These are phyloP conservation scores for Phytophthora pistaciae DNA, from an alignment of 352 stramenopile genomes.

Conservation along the genomic window DNA sequence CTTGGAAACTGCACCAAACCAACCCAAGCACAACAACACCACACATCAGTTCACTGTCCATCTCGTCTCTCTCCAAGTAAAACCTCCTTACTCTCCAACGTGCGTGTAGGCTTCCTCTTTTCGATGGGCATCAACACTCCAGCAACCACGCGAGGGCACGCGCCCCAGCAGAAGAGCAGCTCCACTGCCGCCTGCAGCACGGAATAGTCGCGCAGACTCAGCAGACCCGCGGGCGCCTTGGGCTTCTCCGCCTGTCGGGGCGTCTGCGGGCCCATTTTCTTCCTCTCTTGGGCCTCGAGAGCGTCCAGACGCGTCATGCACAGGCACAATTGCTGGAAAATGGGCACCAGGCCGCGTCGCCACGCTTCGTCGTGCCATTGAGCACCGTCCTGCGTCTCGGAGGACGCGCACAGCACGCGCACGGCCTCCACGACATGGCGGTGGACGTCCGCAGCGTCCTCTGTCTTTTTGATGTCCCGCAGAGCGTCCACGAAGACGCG, in stretches of 20 bases:
- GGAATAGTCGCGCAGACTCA: slow-evolving; percentile 89
- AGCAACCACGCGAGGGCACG: slow-evolving; percentile 56
- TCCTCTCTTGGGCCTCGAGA: slow-evolving; percentile 38
- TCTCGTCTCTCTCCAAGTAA: background rate
- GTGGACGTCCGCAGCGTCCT: slow-evolving; percentile 16
- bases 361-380: slow-evolving; percentile 41
- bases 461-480: slow-evolving; percentile 53
- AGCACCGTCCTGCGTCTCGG: slow-evolving; percentile 4
- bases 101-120: slow-evolving; percentile 79
- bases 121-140: slow-evolving; percentile 68
- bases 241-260: slow-evolving; percentile 32
- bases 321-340: slow-evolving; percentile 48
- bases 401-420: slow-evolving; percentile 36
- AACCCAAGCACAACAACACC: background rate
- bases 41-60: background rate
- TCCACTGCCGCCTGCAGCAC: slow-evolving; percentile 83
- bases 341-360: slow-evolving; percentile 46
- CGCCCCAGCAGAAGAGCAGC: slow-evolving; percentile 77
- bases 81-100: slow-evolving; percentile 69
- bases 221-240: slow-evolving; percentile 64
- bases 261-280: slow-evolving; percentile 9
- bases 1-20: slow-evolving; percentile 53
- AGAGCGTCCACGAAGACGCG: slow-evolving; percentile 77
- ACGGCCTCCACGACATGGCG: slow-evolving; percentile 42
- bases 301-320: slow-evolving; percentile 61